Evolutionary conservation across 805 yeast species (phyloP).

Genomic region (Starmera amethionina): DNA sequence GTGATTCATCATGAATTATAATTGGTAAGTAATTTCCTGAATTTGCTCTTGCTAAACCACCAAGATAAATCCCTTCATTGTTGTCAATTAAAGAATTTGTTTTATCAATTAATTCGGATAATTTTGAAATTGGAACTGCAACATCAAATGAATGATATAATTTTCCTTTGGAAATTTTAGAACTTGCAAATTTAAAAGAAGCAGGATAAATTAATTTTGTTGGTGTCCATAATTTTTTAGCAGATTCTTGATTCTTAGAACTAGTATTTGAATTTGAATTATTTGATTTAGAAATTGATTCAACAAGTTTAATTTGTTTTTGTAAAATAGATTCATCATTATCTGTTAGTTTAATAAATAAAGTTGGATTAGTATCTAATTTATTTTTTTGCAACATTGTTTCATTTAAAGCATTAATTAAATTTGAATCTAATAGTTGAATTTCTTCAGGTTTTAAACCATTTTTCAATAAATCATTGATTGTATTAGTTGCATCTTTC

Average conservation of each 20-base stretch:
- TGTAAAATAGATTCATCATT: slow-evolving; percentile 25
- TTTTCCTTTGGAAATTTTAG: slow-evolving; percentile 20
- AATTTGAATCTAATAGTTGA: slow-evolving; percentile 59
- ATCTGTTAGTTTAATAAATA: slow-evolving; percentile 54
- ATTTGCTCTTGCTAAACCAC: slow-evolving; percentile 69
- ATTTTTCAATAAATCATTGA: slow-evolving; percentile 42
- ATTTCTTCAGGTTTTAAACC: slow-evolving; percentile 62
- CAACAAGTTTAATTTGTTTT: slow-evolving; percentile 35
- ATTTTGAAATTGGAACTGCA: slow-evolving; percentile 62
- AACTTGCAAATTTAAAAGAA: slow-evolving; percentile 50
- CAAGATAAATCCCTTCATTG: slow-evolving; percentile 40
- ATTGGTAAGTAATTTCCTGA: slow-evolving; percentile 71
- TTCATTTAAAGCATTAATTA: slow-evolving; percentile 51
- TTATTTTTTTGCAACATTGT: slow-evolving; percentile 38
- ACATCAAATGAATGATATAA: slow-evolving; percentile 52
- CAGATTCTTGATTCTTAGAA: slow-evolving; percentile 47
- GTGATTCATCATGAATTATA: slow-evolving; percentile 44
- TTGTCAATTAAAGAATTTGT: slow-evolving; percentile 46
- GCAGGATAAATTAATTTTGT: slow-evolving; percentile 58
- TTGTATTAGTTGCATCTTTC: slow-evolving; percentile 59
- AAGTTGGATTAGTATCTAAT: slow-evolving; percentile 38
- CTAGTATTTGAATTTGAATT: slow-evolving; percentile 46
- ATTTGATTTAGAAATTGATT: slow-evolving; percentile 29
- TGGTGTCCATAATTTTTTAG: slow-evolving; percentile 58
- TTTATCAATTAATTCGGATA: slow-evolving; percentile 48